Base-by-base conservation (phyloP, 208 protist genomes). In the Crithidia mellificae region DNA sequence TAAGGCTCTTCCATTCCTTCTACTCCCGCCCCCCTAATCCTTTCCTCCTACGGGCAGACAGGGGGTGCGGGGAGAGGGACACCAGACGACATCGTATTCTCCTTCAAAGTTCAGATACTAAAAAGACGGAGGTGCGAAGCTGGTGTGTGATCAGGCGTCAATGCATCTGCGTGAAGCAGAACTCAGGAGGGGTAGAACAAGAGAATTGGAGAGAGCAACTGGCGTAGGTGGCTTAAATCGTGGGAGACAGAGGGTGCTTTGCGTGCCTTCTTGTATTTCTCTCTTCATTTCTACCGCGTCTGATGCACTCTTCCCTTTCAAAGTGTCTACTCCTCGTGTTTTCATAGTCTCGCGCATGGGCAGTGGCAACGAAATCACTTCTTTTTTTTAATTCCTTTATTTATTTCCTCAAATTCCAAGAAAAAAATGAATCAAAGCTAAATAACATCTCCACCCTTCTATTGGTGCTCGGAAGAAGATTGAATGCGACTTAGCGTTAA, bases 371-470 rank as follows among this genome's bases (percentile, higher is more conserved):
- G 58, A 64, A 64, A 64, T 64, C 58, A 64, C 58, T 2, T n/a
- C 32, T 34, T 22, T n/a, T 34, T 54, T 58, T 72, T n/a, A 66
- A 27, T 71, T 68, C 36, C 30, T 72, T 64, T n/a, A n/a, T 59
- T 47, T 57, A 58, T 57, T 68, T 61, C 17, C 39, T 24, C 22
- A 66, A 57, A 59, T 25, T 47, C 55, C 66, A 70, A 25, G 63
- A 52, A 74, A 59, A 55, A 59, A 66, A 27, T 53, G 56, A 38
- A n/a, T n/a, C n/a, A n/a, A n/a, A n/a, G n/a, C n/a, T n/a, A n/a
- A n/a, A n/a, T n/a, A n/a, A n/a, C n/a, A n/a, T n/a, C n/a, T n/a
- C n/a, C n/a, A n/a, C n/a, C n/a, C n/a, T n/a, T n/a, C n/a, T n/a
- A n/a, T n/a, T n/a, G n/a, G n/a, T n/a, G n/a, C n/a, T n/a, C n/a